Evolutionary conservation across 1,139 yeast genomes (phyloP), one percentile per base, ranked within the genome.

Genomic region (Saccharomyces hybrid): DNA sequence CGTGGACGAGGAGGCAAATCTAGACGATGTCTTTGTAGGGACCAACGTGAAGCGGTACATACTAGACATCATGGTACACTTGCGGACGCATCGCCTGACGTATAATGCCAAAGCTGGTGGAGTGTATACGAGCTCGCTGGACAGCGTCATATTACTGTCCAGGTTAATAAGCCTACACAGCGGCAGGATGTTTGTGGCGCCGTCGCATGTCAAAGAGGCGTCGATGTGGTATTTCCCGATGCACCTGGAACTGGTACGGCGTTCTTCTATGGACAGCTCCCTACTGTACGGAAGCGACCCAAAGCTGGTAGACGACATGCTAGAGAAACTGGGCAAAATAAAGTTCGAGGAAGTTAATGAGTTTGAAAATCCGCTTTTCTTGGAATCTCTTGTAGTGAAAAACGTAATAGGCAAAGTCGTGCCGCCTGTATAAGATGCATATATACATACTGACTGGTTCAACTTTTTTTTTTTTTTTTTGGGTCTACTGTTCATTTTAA

Each of bases 51-150:
- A 61, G 34, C 61, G 70, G 42, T 69, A 69, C 56, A 61, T 68
- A n/a, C 58, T 68, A 44, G 73, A 70, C 54, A 58, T 70, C 4
- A 61, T 68, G 55, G 62, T 70, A 4, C 72, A 69, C 52, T 48
- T 68, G 19, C 55, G 73, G 48, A 62, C 66, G 61, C 73, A 70
- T 55, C 53, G 71, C 46, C 56, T 70, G 16, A 54, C 65, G 12
- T 61, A 62, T 32, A 65, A 61, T 46, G 64, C 66, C 12, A 64
- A 62, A 52, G 70, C 67, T 8, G 73, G 72, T 5, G 73, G 73
- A 2, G 61, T 63, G 2, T 60, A 59, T 48, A 61, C 68, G 1
- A 55, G 55, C 8, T 59, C 71, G 3, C 53, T 65, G 14, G 55
- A 59, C 6, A 65, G 67, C 48, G 55, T 68, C 52, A 52, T 64